Evolutionary conservation across 257 asterid species (phyloP).

Genomic region (Jasminum sambac): DNA sequence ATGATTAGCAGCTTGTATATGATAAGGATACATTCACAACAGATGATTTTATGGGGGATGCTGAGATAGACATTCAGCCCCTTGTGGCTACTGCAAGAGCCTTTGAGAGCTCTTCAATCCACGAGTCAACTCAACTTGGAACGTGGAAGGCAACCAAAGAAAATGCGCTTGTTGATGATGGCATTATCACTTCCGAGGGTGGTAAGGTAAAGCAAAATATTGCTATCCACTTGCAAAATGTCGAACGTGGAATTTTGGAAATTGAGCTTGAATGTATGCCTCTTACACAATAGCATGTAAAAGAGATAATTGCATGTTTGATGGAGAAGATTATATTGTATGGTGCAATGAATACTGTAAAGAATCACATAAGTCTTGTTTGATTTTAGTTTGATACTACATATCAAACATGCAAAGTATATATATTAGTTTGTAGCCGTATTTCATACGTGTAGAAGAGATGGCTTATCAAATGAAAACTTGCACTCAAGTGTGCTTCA

Average conservation of each 20-base stretch:
- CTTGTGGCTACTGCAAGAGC: slow-evolving; percentile 81
- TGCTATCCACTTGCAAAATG: slow-evolving; percentile 72
- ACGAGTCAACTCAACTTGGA: slow-evolving; percentile 52
- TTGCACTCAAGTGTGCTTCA: neutral
- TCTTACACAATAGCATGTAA: slow-evolving; percentile 61
- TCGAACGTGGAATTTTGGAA: slow-evolving; percentile 77
- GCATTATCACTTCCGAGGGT: slow-evolving; percentile 53
- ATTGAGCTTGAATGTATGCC: slow-evolving; percentile 93
- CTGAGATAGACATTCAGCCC: slow-evolving; percentile 84
- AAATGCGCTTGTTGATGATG: slow-evolving; percentile 53
- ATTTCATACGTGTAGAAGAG: neutral
- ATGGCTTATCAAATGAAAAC: slow-evolving; percentile 15
- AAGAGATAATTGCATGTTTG: neutral
- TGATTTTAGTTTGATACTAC: neutral
- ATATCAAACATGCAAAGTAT: neutral
- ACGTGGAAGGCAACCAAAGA: slow-evolving; percentile 58
- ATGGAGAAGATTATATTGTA: neutral
- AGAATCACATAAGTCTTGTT: neutral
- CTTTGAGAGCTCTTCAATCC: slow-evolving; percentile 42
- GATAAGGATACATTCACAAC: slow-evolving; percentile 90
- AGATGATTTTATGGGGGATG: slow-evolving; percentile 94
- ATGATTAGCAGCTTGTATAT: slow-evolving; percentile 62
- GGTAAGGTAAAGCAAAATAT: slow-evolving; percentile 72
- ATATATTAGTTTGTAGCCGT: neutral
- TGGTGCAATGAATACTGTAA: neutral